A percentile compares a stretch with the other conserved stretches of the same genome.
Evolutionary conservation across 768 basidiomycete genomes (phyloP).

Genomic region (Lyophyllum decastes): DNA sequence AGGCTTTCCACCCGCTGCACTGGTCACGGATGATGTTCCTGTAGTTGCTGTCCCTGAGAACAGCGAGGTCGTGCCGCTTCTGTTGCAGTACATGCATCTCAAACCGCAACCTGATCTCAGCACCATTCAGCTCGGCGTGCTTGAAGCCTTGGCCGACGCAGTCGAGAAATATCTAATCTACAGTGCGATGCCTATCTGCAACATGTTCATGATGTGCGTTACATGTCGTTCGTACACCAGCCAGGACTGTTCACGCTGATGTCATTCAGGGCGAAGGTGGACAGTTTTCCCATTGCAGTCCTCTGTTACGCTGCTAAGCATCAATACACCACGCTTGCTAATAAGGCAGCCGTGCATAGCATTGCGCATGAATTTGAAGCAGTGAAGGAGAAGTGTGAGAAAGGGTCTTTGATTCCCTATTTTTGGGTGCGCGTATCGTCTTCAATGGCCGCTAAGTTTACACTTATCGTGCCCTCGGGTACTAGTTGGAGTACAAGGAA

Average conservation of each 20-base stretch:
- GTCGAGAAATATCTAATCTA: conserved; percentile 11
- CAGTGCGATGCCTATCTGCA: conserved; percentile 9
- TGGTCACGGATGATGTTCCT: neutral
- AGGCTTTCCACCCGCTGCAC: conserved; percentile 1
- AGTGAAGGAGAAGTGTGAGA: conserved; percentile 1
- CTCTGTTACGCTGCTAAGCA: conserved; percentile 9
- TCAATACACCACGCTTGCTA: conserved; percentile 1
- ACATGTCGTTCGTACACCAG: neutral
- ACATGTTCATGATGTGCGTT: conserved; percentile 8
- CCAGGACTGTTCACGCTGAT: neutral
- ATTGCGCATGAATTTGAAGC: neutral
- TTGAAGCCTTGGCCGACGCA: conserved; percentile 4
- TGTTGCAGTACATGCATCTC: conserved; percentile 12
- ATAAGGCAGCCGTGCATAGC: conserved; percentile 1
- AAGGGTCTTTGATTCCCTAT: neutral
- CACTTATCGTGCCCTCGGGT: too few relatives aligned
- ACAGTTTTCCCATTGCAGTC: neutral
- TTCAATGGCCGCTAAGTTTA: too few relatives aligned
- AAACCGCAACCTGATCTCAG: conserved; percentile 11
- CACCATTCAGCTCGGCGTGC: neutral
- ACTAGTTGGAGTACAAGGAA: conserved; percentile 8
- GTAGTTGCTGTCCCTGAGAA: neutral
- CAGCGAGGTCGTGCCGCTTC: neutral
- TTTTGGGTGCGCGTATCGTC: neutral
- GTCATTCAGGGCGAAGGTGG: neutral